These are phyloP conservation scores for Lasiosphaeris hirsuta DNA, from an alignment of 495 filamentous ascomycete genomes.

Conservation along the genomic window DNA sequence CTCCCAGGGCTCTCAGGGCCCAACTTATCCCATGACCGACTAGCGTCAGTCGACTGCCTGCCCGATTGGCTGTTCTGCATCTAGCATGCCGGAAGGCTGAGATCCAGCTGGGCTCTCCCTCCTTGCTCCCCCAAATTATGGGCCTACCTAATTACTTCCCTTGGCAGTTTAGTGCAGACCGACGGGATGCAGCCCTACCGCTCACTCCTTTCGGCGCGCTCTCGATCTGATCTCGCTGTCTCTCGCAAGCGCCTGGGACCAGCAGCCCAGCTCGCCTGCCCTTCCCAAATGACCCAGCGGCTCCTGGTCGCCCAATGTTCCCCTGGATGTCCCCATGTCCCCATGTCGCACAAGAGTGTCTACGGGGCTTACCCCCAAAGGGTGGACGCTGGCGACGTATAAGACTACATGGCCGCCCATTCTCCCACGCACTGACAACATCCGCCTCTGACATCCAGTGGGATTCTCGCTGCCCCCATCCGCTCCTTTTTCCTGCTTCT, in stretches of 20 bases:
- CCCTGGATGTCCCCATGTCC: no score
- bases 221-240: constrained; percentile 11
- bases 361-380: constrained; percentile 3
- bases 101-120: constrained; percentile 3
- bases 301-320: constrained; percentile 1
- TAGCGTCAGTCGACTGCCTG: constrained; percentile 1
- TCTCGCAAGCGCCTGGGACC: constrained; percentile 1
- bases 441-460: not conserved
- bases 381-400: constrained; percentile 8
- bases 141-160: constrained; percentile 14
- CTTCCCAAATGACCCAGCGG: constrained; percentile 8
- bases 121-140: not conserved
- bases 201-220: not conserved
- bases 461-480: constrained; percentile 9
- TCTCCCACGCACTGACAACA: not conserved
- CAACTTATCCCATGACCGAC: constrained; percentile 11
- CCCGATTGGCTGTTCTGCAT: constrained; percentile 15
- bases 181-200: constrained; percentile 11
- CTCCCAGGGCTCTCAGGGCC: no score
- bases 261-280: constrained; percentile 6
- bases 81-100: constrained; percentile 6
- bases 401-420: constrained; percentile 18
- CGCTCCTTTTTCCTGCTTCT: constrained; percentile 2
- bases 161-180: constrained; percentile 7
- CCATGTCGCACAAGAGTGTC: constrained; percentile 12